These are phyloP conservation scores for Cryphonectria nitschkei DNA, from an alignment of 2,329 filamentous ascomycete genomes.

Conservation along the genomic window DNA sequence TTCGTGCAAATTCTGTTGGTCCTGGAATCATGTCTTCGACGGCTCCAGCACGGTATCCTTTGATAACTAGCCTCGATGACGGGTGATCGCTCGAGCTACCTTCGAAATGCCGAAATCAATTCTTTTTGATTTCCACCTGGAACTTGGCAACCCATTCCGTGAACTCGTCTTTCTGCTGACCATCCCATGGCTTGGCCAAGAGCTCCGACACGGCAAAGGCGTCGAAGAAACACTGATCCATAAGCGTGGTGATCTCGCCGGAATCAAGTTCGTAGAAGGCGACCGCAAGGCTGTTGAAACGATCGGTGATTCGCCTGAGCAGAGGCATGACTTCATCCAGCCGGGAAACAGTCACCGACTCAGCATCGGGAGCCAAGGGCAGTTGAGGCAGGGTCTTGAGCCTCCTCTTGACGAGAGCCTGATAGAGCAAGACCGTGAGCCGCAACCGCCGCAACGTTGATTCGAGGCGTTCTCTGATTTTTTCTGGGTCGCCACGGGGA, in stretches of 20 bases:
- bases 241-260: slow-evolving; percentile 58
- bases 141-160: slow-evolving; percentile 72
- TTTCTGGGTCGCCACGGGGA: slow-evolving; percentile 64
- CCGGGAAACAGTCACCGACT: slow-evolving; percentile 41
- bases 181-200: slow-evolving; percentile 64
- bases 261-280: slow-evolving; percentile 73
- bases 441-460: slow-evolving; percentile 66
- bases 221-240: slow-evolving; percentile 64
- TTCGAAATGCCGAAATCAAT: slow-evolving; percentile 10
- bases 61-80: background rate
- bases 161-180: slow-evolving; percentile 71
- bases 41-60: background rate
- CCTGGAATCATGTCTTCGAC: too few species aligned
- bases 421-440: slow-evolving; percentile 69
- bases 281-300: slow-evolving; percentile 70
- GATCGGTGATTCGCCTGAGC: slow-evolving; percentile 65
- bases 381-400: slow-evolving; percentile 59
- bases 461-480: slow-evolving; percentile 68
- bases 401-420: slow-evolving; percentile 70
- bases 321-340: slow-evolving; percentile 61
- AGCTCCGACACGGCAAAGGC: slow-evolving; percentile 61
- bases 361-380: slow-evolving; percentile 30
- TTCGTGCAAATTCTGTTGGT: background rate
- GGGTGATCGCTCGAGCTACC: background rate
- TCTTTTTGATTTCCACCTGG: slow-evolving; percentile 55